A percentile compares a stretch with the other conserved stretches of the same genome.
Evolutionary conservation across 345 rosid species (phyloP).

Genomic region (Heritiera littoralis): DNA sequence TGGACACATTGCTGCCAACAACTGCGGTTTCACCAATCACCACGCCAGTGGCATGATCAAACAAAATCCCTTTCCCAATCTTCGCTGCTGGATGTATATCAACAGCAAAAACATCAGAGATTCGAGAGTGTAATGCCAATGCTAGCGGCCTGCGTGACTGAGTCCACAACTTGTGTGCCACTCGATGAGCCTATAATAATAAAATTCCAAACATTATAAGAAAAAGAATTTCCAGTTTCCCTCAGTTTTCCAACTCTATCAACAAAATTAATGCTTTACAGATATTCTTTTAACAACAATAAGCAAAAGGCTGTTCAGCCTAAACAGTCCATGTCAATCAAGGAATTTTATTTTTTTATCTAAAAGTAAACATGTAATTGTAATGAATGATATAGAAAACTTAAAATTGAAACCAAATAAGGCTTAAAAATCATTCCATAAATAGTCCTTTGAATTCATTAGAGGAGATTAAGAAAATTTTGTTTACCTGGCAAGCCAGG

Average conservation of each 20-base stretch:
- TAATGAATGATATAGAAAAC: neutral
- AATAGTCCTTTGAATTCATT: neutral
- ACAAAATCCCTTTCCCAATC: constrained; percentile 83
- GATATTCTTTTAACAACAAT: neutral
- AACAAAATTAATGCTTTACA: neutral
- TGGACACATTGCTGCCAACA: constrained; percentile 87
- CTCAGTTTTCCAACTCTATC: neutral
- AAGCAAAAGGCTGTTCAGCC: too few relatives aligned
- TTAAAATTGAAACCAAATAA: neutral
- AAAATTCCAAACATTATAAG: neutral
- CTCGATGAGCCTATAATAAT: constrained; percentile 71
- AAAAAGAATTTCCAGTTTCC: neutral
- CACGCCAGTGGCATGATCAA: constrained; percentile 94
- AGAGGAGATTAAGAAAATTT: neutral
- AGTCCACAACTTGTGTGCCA: constrained; percentile 85
- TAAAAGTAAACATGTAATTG: neutral
- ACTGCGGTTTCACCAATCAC: constrained; percentile 93
- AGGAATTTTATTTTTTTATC: neutral
- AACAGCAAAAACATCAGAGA: constrained; percentile 87
- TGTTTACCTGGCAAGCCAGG: constrained; percentile 80
- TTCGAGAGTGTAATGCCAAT: constrained; percentile 85
- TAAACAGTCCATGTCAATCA: neutral
- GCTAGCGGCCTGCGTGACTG: constrained; percentile 80
- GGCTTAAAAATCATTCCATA: neutral
- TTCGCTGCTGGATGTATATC: constrained; percentile 96